Evolutionary conservation across 1,284 basidiomycete genomes (phyloP), one percentile per base, ranked within the genome.

Genomic region (Sporisorium iseilematis-ciliati): DNA sequence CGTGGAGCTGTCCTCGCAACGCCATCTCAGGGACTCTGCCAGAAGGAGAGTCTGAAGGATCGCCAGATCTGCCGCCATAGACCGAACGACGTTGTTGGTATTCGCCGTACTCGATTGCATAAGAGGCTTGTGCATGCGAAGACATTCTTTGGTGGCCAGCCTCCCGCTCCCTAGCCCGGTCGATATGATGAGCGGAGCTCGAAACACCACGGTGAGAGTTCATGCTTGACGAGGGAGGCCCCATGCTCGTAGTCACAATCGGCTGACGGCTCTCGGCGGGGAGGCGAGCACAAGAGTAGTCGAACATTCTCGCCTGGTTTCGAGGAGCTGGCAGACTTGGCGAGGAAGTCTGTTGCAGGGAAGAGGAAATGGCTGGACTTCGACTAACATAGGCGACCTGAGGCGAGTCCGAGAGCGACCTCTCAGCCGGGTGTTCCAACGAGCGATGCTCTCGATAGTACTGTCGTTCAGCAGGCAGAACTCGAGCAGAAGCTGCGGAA

Each of bases 281-380:
- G 7, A 65, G 51, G 7, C 29, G 46, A 21, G 56, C 66, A 33
- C 60, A 42, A 7, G 60, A 63, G 29, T 69, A 69, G 33, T 59
- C 59, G 21, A 63, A 63, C 50, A 31, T 55, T 23, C 59, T 63
- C 4, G 18, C 56, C 18, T 35, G 51, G 10, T 38, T 42, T 1
- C n/a, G 23, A 40, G 41, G 51, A 26, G 20, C 33, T 2, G 56
- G 46, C 18, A 46, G 23, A 18, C 42, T 29, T 7, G 60, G 66
- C 18, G 60, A 55, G 7, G 20, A 18, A 10, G 5, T 29, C 12
- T 48, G 42, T 29, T 23, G 16, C 25, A 43, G 54, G 7, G 42
- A 26, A 14, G 33, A 5, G 14, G 31, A 10, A 20, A 38, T 8
- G 3, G 14, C 20, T 16, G 23, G 11, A 3, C 21, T 31, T 5